A percentile compares a stretch with the other conserved stretches of the same genome.
Evolutionary conservation across 2,329 filamentous ascomycete species (phyloP).

Genomic region (Clathrospora elynae): DNA sequence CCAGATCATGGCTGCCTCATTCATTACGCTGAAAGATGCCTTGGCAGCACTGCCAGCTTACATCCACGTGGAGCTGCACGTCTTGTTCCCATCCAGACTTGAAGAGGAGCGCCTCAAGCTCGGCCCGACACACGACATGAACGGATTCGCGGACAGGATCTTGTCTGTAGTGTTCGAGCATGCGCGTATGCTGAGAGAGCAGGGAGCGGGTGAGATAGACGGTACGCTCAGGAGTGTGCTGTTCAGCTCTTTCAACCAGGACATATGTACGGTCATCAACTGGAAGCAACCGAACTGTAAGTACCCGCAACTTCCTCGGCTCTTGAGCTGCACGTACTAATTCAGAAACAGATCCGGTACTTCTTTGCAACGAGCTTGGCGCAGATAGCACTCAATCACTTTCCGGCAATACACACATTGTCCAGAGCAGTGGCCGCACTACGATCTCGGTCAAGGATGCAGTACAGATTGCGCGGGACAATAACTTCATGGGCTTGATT

Average conservation of each 20-base stretch:
- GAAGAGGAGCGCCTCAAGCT: slow-evolving; percentile 74
- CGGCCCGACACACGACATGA: slow-evolving; percentile 79
- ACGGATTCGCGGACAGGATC: slow-evolving; percentile 81
- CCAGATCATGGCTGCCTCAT: slow-evolving; percentile 72
- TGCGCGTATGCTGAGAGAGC: slow-evolving; percentile 70
- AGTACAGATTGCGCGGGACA: slow-evolving; percentile 88
- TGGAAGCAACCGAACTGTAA: slow-evolving; percentile 98
- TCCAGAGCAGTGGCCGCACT: slow-evolving; percentile 68
- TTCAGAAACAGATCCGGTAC: slow-evolving; percentile 70
- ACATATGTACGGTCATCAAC: slow-evolving; percentile 90
- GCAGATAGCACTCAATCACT: slow-evolving; percentile 56
- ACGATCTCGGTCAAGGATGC: slow-evolving; percentile 92
- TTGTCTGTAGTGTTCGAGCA: slow-evolving; percentile 89
- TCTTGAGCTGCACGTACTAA: slow-evolving; percentile 16
- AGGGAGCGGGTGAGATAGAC: slow-evolving; percentile 57
- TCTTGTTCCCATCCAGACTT: slow-evolving; percentile 78
- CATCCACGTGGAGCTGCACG: slow-evolving; percentile 89
- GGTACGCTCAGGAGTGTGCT: slow-evolving; percentile 84
- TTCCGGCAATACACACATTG: slow-evolving; percentile 45
- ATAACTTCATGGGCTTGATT: slow-evolving; percentile 97
- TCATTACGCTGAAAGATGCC: slow-evolving; percentile 78
- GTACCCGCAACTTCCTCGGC: too few relatives aligned
- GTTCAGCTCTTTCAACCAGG: slow-evolving; percentile 90
- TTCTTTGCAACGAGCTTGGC: slow-evolving; percentile 92
- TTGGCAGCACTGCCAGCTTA: slow-evolving; percentile 74